Base-by-base conservation (phyloP, 441 rosid species). In the Sinapis alba region DNA sequence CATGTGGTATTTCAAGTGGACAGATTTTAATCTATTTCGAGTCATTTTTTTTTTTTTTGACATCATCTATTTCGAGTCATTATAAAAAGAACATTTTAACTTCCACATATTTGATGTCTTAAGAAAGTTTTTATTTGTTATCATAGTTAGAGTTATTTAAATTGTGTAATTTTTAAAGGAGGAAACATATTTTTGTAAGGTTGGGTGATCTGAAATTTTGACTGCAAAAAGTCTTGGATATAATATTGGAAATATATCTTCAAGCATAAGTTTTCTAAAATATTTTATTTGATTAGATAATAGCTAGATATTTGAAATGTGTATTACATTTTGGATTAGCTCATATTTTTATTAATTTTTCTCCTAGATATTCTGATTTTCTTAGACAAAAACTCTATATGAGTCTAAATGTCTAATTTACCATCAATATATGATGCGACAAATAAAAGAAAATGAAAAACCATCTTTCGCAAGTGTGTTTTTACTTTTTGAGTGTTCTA, bases 191-290 rank as follows among this genome's bases (percentile, higher is more conserved):
- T 13, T 24, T 15, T 32, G 26, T 21, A 15, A 6, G 69, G 57
- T 72, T 54, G 62, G 62, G 76, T 72, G 70, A 53, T 36, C 70
- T 54, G 45, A 73, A 73, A 59, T 66, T 43, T 45, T 66, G 67
- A 74, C 78, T 10, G 38, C 9, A 67, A 50, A 27, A 5, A 50
- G 24, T 51, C 13, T 51, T 51, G 24, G 13, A 19, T 8, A 51
- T 7, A 3, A 18, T 51, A 18, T 11, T 43, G 13, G 43, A 2
- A 32, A 32, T 32, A 38, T 16, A 47, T 47, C 11, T 47, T 47
- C 54, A 47, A 6, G 54, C 54, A 47, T 47, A 47, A 21, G 5
- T 15, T 47, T 45, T 47, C 21, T 7, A 2, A 47, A 16, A 47
- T 47, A 47, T 47, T 16, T 47, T 47, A 21, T 47, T 47, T 3